Base-by-base conservation (phyloP, 2,329 filamentous ascomycete species). In the Aspergillus eucalypticola region DNA sequence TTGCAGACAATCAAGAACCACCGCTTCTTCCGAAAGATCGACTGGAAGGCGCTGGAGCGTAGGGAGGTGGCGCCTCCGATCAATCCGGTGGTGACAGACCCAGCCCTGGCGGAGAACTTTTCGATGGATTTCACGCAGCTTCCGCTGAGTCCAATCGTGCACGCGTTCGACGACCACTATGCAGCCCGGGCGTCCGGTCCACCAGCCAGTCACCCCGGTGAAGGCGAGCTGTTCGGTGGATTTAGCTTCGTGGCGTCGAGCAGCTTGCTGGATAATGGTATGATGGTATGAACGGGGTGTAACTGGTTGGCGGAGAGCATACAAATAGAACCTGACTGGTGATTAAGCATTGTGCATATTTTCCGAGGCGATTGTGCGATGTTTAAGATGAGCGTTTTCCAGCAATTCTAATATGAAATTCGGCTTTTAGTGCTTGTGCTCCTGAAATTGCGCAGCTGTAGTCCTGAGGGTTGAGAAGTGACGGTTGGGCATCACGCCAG, bases 21-120 rank as follows among this genome's bases (percentile, higher is more conserved):
- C 74, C 87, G 95, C 8, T 99, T 99, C 83, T 99, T 99, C 85
- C 88, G 91, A 72, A 95, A 92, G 80, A 96, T 99, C 71, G 89
- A 99, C 79, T 99, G 95, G 95, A 89, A 88, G 78, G 89, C 88
- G 69, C 84, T 99, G 13, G 92, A 90, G 63, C 87, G 86, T 27
- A 86, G 94, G 38, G 91, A 97, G 76, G 68, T 96, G 50, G 89
- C 91, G 68, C 90, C 95, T 1, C 95, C 95, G 0, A 98, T 99
- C 69, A 87, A 90, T 73, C 95, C 95, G 15, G 83, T 98, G 70
- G 94, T 99, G 71, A 98, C 95, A 0, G 92, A 99, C 71, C 95
- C 95, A 0, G 93, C 96, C 75, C 83, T 97, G 49, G 95, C 95
- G 0, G 96, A 99, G 84, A 99, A 99, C 78, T 99, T 99, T 77